Percentiles rank a stretch among this genome's conserved stretches.
Evolutionary conservation across 768 basidiomycete genomes (phyloP).

Genomic region (Wakefieldia striispora): DNA sequence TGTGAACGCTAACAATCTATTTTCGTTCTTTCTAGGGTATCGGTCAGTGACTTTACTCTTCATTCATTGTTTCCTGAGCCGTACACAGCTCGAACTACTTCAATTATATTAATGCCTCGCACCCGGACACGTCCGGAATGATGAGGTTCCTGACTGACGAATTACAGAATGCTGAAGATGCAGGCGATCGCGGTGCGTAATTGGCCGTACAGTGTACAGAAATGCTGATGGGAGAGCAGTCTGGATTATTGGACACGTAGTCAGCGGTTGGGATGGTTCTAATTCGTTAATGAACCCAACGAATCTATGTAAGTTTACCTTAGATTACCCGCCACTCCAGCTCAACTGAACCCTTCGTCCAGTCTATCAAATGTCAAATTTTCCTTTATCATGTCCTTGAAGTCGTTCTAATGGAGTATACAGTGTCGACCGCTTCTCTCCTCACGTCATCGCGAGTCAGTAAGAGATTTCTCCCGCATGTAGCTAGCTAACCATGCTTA

Average conservation of each 20-base stretch:
- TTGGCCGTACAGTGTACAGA: neutral
- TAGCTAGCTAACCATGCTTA: slow-evolving; percentile 23
- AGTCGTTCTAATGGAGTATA: neutral
- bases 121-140: slow-evolving; percentile 72
- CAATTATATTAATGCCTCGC: slow-evolving; percentile 73
- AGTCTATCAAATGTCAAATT: slow-evolving; percentile 49
- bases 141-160: slow-evolving; percentile 76
- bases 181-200: slow-evolving; percentile 62
- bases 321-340: neutral
- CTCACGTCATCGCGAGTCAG: slow-evolving; percentile 74
- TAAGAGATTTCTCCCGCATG: slow-evolving; percentile 5
- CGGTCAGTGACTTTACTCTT: slow-evolving; percentile 18
- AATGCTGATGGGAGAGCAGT: slow-evolving; percentile 30
- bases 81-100: slow-evolving; percentile 60
- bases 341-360: slow-evolving; percentile 1
- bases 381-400: neutral
- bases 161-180: slow-evolving; percentile 75
- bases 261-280: slow-evolving; percentile 68
- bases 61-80: slow-evolving; percentile 1
- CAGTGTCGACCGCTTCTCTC: slow-evolving; percentile 75
- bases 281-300: slow-evolving; percentile 65
- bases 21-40: slow-evolving; percentile 27
- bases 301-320: slow-evolving; percentile 55
- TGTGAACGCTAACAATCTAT: neutral
- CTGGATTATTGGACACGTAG: slow-evolving; percentile 57